Conservation (phyloP, 2,329 filamentous ascomycete genomes). For the Fusarium succisae region DNA sequence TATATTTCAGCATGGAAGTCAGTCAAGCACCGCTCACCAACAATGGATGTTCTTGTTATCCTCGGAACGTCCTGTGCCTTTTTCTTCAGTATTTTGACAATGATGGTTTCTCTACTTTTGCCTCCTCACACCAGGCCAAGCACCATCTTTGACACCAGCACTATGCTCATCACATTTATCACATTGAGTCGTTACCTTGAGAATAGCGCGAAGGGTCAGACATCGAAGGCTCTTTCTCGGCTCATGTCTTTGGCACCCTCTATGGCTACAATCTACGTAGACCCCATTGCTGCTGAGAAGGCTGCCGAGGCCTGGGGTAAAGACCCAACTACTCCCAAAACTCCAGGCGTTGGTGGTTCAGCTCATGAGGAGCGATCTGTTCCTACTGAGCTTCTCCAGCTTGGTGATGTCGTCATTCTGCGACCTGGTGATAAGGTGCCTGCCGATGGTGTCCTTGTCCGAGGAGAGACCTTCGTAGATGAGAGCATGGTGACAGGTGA, state of each 20-base stretch:
- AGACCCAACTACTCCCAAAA: constrained; percentile 31
- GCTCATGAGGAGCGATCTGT: constrained; percentile 86
- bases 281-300: constrained; percentile 93
- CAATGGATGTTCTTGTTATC: constrained; percentile 97
- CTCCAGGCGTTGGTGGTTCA: constrained; percentile 57
- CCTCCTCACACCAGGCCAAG: constrained; percentile 81
- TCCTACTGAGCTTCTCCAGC: constrained; percentile 91
- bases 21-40: constrained; percentile 87
- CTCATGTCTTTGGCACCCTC: constrained; percentile 97
- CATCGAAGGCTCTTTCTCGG: constrained; percentile 89
- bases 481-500: constrained; percentile 99
- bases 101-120: constrained; percentile 82
- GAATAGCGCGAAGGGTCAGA: constrained; percentile 95
- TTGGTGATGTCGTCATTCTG: constrained; percentile 91
- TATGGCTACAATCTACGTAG: constrained; percentile 95
- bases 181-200: constrained; percentile 90
- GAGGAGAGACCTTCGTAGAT: constrained; percentile 92
- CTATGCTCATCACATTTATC: constrained; percentile 97
- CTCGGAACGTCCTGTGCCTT: constrained; percentile 95
- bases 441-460: constrained; percentile 86
- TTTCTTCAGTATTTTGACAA: constrained; percentile 90
- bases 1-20: constrained; percentile 95
- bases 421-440: constrained; percentile 97
- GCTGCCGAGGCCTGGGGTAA: constrained; percentile 78
- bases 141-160: constrained; percentile 97